phyloP scores from a whole-genome alignment of 2,329 filamentous ascomycete species.

The Aspergillus calidoustus region DNA sequence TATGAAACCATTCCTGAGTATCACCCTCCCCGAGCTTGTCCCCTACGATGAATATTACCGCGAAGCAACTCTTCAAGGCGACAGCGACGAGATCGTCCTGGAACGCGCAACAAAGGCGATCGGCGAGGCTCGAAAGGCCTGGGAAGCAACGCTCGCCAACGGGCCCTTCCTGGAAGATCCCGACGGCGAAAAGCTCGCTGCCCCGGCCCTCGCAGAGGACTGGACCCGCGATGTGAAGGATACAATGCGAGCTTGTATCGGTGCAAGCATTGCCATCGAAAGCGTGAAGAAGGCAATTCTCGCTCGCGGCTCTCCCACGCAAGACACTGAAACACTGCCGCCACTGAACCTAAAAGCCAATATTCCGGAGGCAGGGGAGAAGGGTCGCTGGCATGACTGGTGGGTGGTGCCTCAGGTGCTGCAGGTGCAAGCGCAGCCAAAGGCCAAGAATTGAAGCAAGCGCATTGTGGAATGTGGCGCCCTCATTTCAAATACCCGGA shows the following conservation, averaged over 20 bases:
- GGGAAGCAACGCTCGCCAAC: slow-evolving; percentile 47
- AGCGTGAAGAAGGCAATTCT: slow-evolving; percentile 62
- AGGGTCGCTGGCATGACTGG: slow-evolving; percentile 51
- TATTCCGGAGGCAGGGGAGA: slow-evolving; percentile 44
- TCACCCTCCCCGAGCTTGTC: slow-evolving; percentile 71
- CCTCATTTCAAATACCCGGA: neutral
- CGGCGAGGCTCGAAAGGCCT: slow-evolving; percentile 47
- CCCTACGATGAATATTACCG: slow-evolving; percentile 64
- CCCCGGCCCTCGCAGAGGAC: slow-evolving; percentile 59
- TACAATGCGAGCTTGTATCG: slow-evolving; percentile 71
- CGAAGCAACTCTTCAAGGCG: slow-evolving; percentile 47
- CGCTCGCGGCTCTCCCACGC: neutral
- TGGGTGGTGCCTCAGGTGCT: slow-evolving; percentile 51
- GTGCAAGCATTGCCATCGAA: slow-evolving; percentile 67
- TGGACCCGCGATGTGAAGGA: slow-evolving; percentile 66
- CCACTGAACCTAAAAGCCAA: slow-evolving; percentile 39
- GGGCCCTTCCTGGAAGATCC: slow-evolving; percentile 39
- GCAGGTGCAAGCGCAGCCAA: slow-evolving; percentile 5
- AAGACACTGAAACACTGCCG: neutral
- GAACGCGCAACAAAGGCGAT: slow-evolving; percentile 46
- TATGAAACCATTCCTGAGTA: slow-evolving; percentile 78
- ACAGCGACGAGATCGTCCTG: slow-evolving; percentile 46
- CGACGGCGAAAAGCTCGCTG: slow-evolving; percentile 34
- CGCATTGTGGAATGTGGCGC: neutral
- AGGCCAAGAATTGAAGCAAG: slow-evolving; percentile 23